Percentiles rank a stretch among this genome's conserved stretches.
These are phyloP conservation scores for Stygiomarasmius scandens DNA, from an alignment of 1,284 basidiomycete genomes.

Conservation along the genomic window DNA sequence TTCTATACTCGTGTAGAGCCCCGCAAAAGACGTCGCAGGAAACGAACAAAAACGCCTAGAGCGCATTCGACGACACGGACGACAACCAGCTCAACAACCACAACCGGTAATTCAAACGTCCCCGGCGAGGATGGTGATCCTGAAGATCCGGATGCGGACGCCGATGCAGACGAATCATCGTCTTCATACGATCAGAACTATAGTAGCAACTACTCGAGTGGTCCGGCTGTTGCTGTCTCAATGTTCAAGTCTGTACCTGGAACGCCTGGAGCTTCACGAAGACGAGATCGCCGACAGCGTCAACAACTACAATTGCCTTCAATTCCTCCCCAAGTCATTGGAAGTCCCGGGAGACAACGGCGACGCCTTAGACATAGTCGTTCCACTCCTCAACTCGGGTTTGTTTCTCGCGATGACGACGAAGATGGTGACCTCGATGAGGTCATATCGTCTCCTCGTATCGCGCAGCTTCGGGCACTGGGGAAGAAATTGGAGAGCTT, in stretches of 20 bases:
- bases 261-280: conserved; percentile 20
- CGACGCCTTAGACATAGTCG: conserved; percentile 28
- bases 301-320: neutral
- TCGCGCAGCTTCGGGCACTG: conserved; percentile 18
- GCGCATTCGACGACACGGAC: conserved; percentile 22
- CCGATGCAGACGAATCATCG: conserved; percentile 26
- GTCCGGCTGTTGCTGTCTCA: neutral
- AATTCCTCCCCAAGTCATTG: conserved; percentile 37
- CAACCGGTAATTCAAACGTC: conserved; percentile 11
- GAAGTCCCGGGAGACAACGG: neutral
- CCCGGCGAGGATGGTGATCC: neutral
- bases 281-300: neutral
- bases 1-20: conserved; percentile 29
- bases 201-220: conserved; percentile 10
- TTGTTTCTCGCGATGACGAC: neutral
- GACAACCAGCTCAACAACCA: conserved; percentile 23
- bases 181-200: conserved; percentile 27
- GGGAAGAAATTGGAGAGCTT: conserved; percentile 26
- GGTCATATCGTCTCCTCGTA: conserved; percentile 12
- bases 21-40: conserved; percentile 54
- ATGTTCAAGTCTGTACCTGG: conserved; percentile 23
- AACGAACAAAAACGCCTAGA: conserved; percentile 37
- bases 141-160: conserved; percentile 16
- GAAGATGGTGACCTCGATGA: conserved; percentile 6
- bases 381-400: conserved; percentile 19